These are phyloP conservation scores for Saturnispora besseyi DNA, from an alignment of 805 yeast genomes.

Conservation along the genomic window DNA sequence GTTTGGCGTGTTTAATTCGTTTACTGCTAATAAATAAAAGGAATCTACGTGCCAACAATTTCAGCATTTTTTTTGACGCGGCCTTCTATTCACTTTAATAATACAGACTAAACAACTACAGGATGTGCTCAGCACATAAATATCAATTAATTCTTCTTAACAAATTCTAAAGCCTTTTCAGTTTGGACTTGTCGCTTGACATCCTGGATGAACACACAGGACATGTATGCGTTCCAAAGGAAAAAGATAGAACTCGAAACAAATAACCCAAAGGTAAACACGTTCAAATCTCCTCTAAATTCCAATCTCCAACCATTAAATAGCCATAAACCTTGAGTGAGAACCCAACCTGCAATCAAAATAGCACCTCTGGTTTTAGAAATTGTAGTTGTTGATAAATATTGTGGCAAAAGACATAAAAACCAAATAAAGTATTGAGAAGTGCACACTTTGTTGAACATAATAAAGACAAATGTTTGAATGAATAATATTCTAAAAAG, in stretches of 20 bases:
- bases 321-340: constrained; percentile 72
- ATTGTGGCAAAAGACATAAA: constrained; percentile 73
- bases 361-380: constrained; percentile 31
- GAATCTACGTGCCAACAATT: not conserved
- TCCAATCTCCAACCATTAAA: constrained; percentile 70
- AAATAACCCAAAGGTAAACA: constrained; percentile 22
- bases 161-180: not conserved
- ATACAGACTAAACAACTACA: not conserved
- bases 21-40: not conserved
- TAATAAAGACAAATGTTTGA: constrained; percentile 70
- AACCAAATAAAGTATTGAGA: constrained; percentile 97
- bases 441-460: constrained; percentile 77
- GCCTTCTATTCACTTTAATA: not conserved
- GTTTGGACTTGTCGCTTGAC: constrained; percentile 1
- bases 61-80: not conserved
- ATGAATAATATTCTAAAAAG: constrained; percentile 52
- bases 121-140: not conserved
- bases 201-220: constrained; percentile 17
- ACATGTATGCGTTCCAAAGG: constrained; percentile 19
- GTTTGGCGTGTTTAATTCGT: not conserved
- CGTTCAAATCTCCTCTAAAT: constrained; percentile 51
- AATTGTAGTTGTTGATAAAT: constrained; percentile 39
- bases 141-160: not conserved
- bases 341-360: constrained; percentile 51
- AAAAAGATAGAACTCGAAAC: constrained; percentile 20